Evolutionary conservation across 768 basidiomycete genomes (phyloP), one percentile per base, ranked within the genome.

Genomic region (Tylopilus rubrobrunneus): DNA sequence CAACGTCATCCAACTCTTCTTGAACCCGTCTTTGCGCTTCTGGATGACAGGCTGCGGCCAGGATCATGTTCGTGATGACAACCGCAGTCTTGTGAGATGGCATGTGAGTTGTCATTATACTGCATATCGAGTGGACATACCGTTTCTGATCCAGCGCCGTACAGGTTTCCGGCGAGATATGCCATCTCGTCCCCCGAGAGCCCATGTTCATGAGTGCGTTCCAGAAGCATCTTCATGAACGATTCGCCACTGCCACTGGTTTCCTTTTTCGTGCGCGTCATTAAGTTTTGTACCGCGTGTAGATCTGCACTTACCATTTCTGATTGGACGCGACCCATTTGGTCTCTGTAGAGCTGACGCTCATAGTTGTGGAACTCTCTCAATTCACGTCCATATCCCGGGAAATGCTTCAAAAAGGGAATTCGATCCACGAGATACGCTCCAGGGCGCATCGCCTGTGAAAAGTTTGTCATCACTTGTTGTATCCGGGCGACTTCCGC

Each of bases 121-220:
- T 4, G 4, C 4, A 29, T 29, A 34, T 34, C 11, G 33, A 37
- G 5, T 17, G 36, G n/a, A 15, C 7, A 15, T 17, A 37, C 36
- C 14, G 36, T 37, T 14, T 37, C 36, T 1, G 78, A 75, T 2
- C 82, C 84, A n/a, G 82, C 84, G n/a, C 78, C 82, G 57, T 83
- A 85, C 67, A 85, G 75, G 36, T 73, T 74, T 0, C 83, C 84
- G 2, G 78, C 79, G 7, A 85, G 73, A 63, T 82, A 86, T 1
- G 83, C 76, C 11, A 77, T 75, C 56, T 85, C 82, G 49, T 78
- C 71, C 44, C 76, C 72, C 5, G 79, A 73, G 5, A 84, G 72
- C 10, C 70, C 73, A 28, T 80, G 74, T 49, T 78, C 75, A 4
- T 62, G 49, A 52, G 77, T 74, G 5, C 74, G 70, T 55, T 83